phyloP scores from a whole-genome alignment of 495 filamentous ascomycete species.

The Amniculicola lignicola region DNA sequence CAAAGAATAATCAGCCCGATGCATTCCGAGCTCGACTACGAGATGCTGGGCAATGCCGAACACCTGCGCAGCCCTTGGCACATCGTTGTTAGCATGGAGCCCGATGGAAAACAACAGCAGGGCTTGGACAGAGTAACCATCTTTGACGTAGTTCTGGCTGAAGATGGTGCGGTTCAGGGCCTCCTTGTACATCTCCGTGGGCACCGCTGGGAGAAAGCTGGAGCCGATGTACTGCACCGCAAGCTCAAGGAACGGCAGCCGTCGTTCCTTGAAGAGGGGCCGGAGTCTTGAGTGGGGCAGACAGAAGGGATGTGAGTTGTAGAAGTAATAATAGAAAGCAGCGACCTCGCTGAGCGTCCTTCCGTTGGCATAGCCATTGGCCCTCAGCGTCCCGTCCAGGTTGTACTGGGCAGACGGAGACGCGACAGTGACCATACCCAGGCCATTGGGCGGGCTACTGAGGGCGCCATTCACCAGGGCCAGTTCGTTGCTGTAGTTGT shows the following conservation, averaged over 20 bases:
- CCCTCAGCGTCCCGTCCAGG: conserved; percentile 24
- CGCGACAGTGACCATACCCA: conserved; percentile 3
- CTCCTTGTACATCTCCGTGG: conserved; percentile 51
- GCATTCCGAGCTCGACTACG: conserved; percentile 72
- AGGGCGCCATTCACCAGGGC: conserved; percentile 4
- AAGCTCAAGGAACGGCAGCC: conserved; percentile 49
- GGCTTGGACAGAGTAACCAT: conserved; percentile 72
- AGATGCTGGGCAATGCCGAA: conserved; percentile 64
- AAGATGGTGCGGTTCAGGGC: conserved; percentile 54
- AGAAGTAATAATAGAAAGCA: conserved; percentile 48
- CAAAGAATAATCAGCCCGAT: conserved; percentile 54
- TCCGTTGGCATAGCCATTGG: background rate
- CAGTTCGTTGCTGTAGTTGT: conserved; percentile 12
- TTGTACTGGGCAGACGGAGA: conserved; percentile 12
- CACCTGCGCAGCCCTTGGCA: conserved; percentile 61
- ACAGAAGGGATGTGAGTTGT: conserved; percentile 65
- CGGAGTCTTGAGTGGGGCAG: conserved; percentile 48
- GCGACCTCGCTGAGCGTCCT: conserved; percentile 6
- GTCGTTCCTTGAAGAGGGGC: conserved; percentile 33
- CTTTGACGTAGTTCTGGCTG: conserved; percentile 48
- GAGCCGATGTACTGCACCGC: conserved; percentile 71
- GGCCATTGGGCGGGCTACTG: conserved; percentile 5
- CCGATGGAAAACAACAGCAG: conserved; percentile 73
- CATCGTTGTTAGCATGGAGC: conserved; percentile 71
- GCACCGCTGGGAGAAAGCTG: conserved; percentile 53